Conservation (phyloP, 192 early-diverging fungal genomes). For the Mortierella alpina region DNA sequence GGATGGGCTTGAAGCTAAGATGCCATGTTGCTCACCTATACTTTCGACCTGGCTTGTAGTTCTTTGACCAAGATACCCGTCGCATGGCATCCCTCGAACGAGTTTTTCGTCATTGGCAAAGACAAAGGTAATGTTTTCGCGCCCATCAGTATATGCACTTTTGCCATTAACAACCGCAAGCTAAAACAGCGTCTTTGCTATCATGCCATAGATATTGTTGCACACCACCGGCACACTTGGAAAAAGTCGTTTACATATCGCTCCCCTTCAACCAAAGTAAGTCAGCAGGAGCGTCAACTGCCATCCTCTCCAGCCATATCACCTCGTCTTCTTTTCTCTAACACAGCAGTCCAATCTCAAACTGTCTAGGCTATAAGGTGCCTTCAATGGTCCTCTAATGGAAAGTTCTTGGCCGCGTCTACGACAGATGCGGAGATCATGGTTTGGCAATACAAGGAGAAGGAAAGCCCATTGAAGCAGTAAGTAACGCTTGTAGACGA, state of each 20-base stretch:
- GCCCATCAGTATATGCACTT: too few relatives aligned
- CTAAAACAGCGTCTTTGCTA: too few relatives aligned
- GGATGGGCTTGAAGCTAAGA: not conserved
- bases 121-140: conserved; percentile 21
- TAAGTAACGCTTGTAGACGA: not conserved
- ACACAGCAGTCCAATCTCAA: too few relatives aligned
- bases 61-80: conserved; percentile 22
- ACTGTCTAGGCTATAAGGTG: conserved; percentile 48
- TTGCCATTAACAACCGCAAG: too few relatives aligned
- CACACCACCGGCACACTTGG: conserved; percentile 41
- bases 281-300: not conserved
- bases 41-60: not conserved
- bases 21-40: too few relatives aligned
- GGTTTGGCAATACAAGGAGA: conserved; percentile 74
- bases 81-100: conserved; percentile 38
- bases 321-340: too few relatives aligned
- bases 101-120: conserved; percentile 46
- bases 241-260: conserved; percentile 44
- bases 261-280: conserved; percentile 20
- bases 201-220: conserved; percentile 25
- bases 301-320: not conserved
- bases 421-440: conserved; percentile 57
- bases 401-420: conserved; percentile 68
- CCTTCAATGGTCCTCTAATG: conserved; percentile 74
- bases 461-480: conserved; percentile 47